Percentiles rank a stretch among this genome's conserved stretches.
Evolutionary conservation across 2,329 filamentous ascomycete species (phyloP).

Genomic region (Ophiostoma triangulosporum): DNA sequence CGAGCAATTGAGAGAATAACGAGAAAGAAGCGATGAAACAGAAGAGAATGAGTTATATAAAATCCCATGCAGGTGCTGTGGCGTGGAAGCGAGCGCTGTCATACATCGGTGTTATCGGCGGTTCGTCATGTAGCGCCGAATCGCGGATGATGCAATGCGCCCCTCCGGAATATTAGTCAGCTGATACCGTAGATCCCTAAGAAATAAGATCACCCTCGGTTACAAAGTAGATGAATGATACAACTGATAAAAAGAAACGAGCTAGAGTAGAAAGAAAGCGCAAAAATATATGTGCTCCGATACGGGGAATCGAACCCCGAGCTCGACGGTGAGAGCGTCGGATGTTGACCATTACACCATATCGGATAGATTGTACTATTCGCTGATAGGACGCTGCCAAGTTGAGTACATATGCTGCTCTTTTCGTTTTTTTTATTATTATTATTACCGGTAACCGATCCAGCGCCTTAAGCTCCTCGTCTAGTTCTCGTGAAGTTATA

Average conservation of each 20-base stretch:
- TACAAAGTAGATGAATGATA: neutral
- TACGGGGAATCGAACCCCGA: slow-evolving; percentile 15
- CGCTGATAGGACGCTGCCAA: too few species aligned
- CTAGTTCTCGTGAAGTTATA: too few species aligned
- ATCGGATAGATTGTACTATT: too few species aligned
- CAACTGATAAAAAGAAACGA: neutral
- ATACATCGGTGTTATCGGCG: neutral
- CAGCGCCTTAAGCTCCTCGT: too few species aligned
- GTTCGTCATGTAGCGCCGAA: neutral
- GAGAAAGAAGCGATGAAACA: neutral
- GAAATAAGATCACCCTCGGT: too few species aligned
- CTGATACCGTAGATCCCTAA: too few species aligned
- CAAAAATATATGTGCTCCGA: slow-evolving; percentile 9
- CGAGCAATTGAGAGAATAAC: neutral
- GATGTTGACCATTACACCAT: slow-evolving; percentile 15
- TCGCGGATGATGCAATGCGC: slow-evolving; percentile 12
- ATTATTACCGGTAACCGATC: too few species aligned
- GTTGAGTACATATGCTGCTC: too few species aligned
- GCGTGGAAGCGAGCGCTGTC: neutral
- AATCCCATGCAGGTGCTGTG: neutral
- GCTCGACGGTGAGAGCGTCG: slow-evolving; percentile 15
- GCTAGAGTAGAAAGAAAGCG: neutral
- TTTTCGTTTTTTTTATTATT: too few species aligned
- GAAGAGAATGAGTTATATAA: neutral
- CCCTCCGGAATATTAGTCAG: slow-evolving; percentile 2